A percentile compares a stretch with the other conserved stretches of the same genome.
These are phyloP conservation scores for Colletotrichum horii DNA, from an alignment of 2,329 filamentous ascomycete species.

Conservation along the genomic window DNA sequence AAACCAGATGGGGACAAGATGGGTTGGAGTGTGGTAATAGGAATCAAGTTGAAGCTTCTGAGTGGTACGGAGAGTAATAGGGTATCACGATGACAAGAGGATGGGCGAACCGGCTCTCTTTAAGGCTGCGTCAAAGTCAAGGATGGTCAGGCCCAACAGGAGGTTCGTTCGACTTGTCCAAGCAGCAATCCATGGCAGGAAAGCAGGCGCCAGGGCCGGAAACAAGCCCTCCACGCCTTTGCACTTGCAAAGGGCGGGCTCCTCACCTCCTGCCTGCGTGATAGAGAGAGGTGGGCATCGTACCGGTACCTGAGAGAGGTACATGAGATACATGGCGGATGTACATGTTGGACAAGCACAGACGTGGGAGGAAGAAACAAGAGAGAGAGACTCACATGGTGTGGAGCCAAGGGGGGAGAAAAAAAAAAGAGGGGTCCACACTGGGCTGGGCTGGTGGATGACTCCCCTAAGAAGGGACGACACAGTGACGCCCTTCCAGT, in stretches of 20 bases:
- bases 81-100: background rate
- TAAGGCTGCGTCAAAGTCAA: conserved; percentile 9
- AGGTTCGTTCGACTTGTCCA: background rate
- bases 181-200: conserved; percentile 3
- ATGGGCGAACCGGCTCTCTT: conserved; percentile 15
- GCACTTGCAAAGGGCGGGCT: conserved; percentile 13
- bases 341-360: background rate
- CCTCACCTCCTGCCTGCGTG: conserved; percentile 1
- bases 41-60: background rate
- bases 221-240: conserved; percentile 8
- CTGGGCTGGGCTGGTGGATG: background rate
- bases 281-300: conserved; percentile 11
- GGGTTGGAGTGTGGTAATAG: background rate
- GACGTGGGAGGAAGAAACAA: background rate
- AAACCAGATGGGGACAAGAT: background rate
- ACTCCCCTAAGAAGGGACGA: background rate
- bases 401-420: background rate
- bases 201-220: conserved; percentile 2
- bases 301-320: conserved; percentile 21
- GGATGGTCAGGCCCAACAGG: conserved; percentile 8
- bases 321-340: background rate
- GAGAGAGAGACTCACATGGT: background rate
- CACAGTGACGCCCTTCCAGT: conserved; percentile 14
- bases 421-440: background rate
- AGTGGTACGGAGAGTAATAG: background rate